phyloP scores from a whole-genome alignment of 1,139 yeast species.

The Citeromyces hawaiiensis region DNA sequence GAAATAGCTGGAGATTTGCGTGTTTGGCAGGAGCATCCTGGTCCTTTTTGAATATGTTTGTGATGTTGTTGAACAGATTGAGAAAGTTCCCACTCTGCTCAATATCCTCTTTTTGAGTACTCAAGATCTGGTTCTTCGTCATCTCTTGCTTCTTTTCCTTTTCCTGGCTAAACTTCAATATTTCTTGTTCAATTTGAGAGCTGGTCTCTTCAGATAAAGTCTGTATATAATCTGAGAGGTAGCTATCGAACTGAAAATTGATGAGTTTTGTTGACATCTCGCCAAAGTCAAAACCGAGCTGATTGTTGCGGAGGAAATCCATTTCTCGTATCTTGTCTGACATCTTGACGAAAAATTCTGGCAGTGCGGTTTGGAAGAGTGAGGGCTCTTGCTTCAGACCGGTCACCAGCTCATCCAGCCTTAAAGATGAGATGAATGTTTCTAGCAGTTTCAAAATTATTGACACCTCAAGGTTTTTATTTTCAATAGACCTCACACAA shows the following conservation, averaged over 20 bases:
- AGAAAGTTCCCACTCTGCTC: background rate
- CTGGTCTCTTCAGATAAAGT: background rate
- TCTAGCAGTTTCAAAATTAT: conserved; percentile 14
- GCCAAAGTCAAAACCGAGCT: conserved; percentile 2
- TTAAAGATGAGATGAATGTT: conserved; percentile 13
- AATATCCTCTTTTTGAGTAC: background rate
- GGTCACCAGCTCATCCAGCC: background rate
- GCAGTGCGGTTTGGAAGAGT: background rate
- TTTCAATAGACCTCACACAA: conserved; percentile 14
- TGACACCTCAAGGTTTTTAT: conserved; percentile 17
- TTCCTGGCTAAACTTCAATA: background rate
- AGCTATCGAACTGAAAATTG: conserved; percentile 18
- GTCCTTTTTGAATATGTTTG: conserved; percentile 1
- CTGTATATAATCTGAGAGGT: conserved; percentile 7
- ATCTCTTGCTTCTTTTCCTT: background rate
- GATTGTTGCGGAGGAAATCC: conserved; percentile 6
- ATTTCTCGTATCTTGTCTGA: background rate
- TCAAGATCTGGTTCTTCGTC: background rate
- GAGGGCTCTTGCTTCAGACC: background rate
- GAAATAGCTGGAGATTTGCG: conserved; percentile 1
- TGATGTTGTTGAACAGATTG: background rate
- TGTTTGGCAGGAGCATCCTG: background rate
- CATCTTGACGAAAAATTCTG: background rate
- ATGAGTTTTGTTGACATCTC: conserved; percentile 9
- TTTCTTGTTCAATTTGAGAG: background rate